These are phyloP conservation scores for Tritrichomonas foetus DNA, from an alignment of 208 protist species.

Conservation along the genomic window DNA sequence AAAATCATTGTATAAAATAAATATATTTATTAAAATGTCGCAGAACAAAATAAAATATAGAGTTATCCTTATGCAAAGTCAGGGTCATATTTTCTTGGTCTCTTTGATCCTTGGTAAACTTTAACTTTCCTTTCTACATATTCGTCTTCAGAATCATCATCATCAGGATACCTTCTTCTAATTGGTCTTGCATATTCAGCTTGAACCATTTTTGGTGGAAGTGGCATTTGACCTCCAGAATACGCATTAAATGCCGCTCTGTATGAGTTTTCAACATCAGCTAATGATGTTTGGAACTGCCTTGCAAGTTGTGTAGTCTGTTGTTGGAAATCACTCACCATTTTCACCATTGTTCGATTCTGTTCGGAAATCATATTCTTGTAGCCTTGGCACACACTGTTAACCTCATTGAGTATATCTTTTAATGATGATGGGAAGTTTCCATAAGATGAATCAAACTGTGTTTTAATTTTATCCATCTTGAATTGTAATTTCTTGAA, in stretches of 20 bases:
- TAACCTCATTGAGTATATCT: not conserved
- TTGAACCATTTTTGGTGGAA: too few species aligned
- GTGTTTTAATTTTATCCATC: not conserved
- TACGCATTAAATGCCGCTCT: not conserved
- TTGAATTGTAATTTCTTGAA: conserved; percentile 31
- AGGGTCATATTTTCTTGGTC: too few species aligned
- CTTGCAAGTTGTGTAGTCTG: not conserved
- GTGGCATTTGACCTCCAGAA: too few species aligned
- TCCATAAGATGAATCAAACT: not conserved
- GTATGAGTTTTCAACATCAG: conserved; percentile 15
- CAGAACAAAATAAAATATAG: too few species aligned
- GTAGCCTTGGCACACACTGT: not conserved
- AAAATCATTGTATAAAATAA: too few species aligned
- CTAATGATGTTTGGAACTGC: not conserved
- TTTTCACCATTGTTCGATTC: not conserved
- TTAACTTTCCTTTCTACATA: too few species aligned
- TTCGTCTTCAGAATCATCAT: too few species aligned
- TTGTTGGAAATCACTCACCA: not conserved
- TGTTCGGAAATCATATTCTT: not conserved
- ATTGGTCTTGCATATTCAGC: too few species aligned
- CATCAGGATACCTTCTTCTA: too few species aligned
- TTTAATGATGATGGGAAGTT: not conserved
- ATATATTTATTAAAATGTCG: too few species aligned
- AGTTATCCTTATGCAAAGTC: too few species aligned
- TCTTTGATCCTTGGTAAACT: too few species aligned